phyloP scores from a whole-genome alignment of 1,139 yeast genomes.

The Yamadazyma triangularis region DNA sequence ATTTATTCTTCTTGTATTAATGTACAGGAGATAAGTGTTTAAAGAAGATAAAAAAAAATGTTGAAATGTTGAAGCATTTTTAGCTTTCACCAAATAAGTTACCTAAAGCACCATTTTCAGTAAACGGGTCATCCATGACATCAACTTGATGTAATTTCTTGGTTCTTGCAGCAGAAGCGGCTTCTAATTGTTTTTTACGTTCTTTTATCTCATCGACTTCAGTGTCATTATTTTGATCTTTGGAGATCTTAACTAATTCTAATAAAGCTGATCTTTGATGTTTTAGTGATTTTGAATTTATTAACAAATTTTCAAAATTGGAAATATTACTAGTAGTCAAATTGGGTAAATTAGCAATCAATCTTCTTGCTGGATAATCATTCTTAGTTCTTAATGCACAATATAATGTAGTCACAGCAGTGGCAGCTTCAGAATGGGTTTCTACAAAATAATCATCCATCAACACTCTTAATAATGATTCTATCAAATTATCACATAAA shows the following conservation, averaged over 20 bases:
- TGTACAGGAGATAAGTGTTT: too few species aligned
- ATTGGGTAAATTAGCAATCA: slow-evolving; percentile 42
- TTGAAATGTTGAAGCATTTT: too few species aligned
- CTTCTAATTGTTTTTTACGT: slow-evolving; percentile 49
- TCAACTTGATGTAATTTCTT: slow-evolving; percentile 46
- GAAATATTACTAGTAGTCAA: slow-evolving; percentile 42
- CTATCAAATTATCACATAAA: slow-evolving; percentile 55
- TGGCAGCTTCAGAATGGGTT: slow-evolving; percentile 87
- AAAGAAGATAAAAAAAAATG: too few species aligned
- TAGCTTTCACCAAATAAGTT: slow-evolving; percentile 48
- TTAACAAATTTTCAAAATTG: slow-evolving; percentile 57
- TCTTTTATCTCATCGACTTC: slow-evolving; percentile 37
- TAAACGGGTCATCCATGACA: slow-evolving; percentile 63
- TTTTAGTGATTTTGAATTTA: slow-evolving; percentile 58
- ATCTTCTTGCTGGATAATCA: slow-evolving; percentile 49
- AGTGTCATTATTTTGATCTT: slow-evolving; percentile 20
- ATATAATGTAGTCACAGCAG: slow-evolving; percentile 77
- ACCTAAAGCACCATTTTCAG: slow-evolving; percentile 59
- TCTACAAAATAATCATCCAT: slow-evolving; percentile 78
- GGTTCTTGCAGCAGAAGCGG: slow-evolving; percentile 29
- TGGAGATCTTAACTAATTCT: slow-evolving; percentile 54
- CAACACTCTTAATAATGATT: slow-evolving; percentile 49
- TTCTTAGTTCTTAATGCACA: slow-evolving; percentile 64
- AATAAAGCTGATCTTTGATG: slow-evolving; percentile 73
- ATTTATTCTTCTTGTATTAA: too few species aligned